These are phyloP conservation scores for Coleophoma cylindrospora DNA, from an alignment of 2,329 filamentous ascomycete genomes.

Conservation along the genomic window DNA sequence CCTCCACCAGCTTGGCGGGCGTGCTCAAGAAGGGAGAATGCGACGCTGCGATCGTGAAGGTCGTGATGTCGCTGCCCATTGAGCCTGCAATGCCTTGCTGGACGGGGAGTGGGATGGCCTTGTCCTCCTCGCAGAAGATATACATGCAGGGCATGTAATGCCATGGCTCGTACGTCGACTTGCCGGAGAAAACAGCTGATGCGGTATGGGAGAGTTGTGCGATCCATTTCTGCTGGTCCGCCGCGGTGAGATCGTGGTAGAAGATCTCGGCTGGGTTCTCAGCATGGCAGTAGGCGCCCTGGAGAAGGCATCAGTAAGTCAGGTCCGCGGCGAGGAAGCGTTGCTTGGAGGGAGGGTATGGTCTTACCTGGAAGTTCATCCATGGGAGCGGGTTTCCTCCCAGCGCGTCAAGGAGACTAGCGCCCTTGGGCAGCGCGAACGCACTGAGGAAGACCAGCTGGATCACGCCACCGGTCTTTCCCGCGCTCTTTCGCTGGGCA, in stretches of 20 bases:
- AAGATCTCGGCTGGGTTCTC: background rate
- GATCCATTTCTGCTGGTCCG: conserved; percentile 1
- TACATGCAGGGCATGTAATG: conserved; percentile 1
- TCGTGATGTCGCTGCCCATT: conserved; percentile 3
- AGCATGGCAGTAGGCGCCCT: conserved; percentile 1
- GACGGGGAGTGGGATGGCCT: background rate
- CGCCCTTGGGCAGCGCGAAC: conserved; percentile 3
- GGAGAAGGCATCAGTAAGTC: background rate
- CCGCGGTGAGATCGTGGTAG: conserved; percentile 1
- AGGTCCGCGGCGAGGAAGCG: no score
- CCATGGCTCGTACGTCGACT: conserved; percentile 1
- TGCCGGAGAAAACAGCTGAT: background rate
- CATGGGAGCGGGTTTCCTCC: background rate
- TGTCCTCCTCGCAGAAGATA: background rate
- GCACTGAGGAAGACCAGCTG: conserved; percentile 1
- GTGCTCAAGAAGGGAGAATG: conserved; percentile 2
- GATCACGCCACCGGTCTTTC: conserved; percentile 1
- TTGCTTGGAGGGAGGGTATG: background rate
- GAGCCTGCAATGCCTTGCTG: background rate
- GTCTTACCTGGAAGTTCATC: conserved; percentile 1
- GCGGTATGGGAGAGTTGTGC: background rate
- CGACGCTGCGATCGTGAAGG: background rate
- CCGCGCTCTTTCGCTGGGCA: background rate
- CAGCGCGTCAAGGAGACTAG: background rate
- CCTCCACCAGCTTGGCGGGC: background rate